Conservation (phyloP, 495 filamentous ascomycete genomes). For the Podospora comata region DNA sequence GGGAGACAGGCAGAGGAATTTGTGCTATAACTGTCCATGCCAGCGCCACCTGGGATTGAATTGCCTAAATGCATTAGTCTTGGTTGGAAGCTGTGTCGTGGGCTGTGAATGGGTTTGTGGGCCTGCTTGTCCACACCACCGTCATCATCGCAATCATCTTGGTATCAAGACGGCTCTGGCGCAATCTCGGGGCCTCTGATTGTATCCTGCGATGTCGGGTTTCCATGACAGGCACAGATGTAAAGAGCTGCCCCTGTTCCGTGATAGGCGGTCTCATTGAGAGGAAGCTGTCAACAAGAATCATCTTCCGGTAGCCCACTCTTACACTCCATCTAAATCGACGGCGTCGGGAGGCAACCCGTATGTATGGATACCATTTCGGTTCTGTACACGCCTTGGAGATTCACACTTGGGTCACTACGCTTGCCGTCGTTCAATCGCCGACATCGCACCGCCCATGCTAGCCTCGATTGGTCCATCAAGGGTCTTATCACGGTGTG, state of each 20-base stretch:
- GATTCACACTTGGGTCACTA: background rate
- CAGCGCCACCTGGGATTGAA: background rate
- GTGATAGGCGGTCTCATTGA: background rate
- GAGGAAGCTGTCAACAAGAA: background rate
- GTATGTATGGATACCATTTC: background rate
- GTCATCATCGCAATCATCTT: background rate
- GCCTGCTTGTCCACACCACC: background rate
- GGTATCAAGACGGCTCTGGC: background rate
- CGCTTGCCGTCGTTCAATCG: conserved; percentile 17
- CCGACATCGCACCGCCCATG: conserved; percentile 24
- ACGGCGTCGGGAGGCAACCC: conserved; percentile 10
- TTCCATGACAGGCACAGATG: background rate
- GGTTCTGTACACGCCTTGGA: background rate
- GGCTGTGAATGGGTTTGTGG: background rate
- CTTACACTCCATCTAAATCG: background rate
- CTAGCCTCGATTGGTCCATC: conserved; percentile 8
- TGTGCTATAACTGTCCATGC: background rate
- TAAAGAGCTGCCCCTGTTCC: background rate
- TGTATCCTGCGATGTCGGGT: background rate
- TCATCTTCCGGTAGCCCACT: background rate
- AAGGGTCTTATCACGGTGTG: conserved; percentile 11
- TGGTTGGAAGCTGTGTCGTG: background rate
- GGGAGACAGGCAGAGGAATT: background rate
- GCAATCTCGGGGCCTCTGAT: background rate
- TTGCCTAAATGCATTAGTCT: background rate